Conservation (phyloP, 768 basidiomycete genomes). For the Boletus reticulatus region DNA sequence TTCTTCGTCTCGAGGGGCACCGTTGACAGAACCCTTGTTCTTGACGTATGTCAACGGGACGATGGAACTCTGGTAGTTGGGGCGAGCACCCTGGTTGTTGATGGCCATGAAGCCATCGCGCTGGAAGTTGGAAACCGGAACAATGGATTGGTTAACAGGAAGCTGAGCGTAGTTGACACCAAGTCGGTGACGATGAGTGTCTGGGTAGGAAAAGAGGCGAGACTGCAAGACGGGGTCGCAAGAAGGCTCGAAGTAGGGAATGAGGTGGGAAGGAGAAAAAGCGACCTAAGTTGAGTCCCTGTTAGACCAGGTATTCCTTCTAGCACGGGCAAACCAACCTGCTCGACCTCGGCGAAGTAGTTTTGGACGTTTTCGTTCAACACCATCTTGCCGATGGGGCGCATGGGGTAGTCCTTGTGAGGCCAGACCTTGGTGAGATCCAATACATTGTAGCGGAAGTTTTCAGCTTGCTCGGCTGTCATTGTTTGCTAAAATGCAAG, state of each 20-base stretch:
- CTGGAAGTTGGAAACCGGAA: slow-evolving; percentile 86
- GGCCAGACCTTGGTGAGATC: slow-evolving; percentile 94
- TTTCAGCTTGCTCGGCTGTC: slow-evolving; percentile 89
- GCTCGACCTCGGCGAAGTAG: slow-evolving; percentile 96
- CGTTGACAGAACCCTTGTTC: slow-evolving; percentile 46
- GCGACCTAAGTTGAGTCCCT: slow-evolving; percentile 46
- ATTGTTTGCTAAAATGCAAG: slow-evolving; percentile 70
- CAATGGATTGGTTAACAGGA: slow-evolving; percentile 80
- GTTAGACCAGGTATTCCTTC: slow-evolving; percentile 5
- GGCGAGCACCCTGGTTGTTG: slow-evolving; percentile 78
- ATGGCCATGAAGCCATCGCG: slow-evolving; percentile 72
- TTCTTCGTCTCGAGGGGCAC: slow-evolving; percentile 37
- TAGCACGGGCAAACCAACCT: slow-evolving; percentile 50
- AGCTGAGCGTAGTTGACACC: slow-evolving; percentile 82
- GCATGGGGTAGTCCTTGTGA: slow-evolving; percentile 83
- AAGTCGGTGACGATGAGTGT: slow-evolving; percentile 84
- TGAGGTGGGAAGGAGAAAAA: slow-evolving; percentile 83
- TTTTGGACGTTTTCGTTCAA: slow-evolving; percentile 77
- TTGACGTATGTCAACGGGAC: slow-evolving; percentile 64
- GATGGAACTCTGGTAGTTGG: slow-evolving; percentile 85
- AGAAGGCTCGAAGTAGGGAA: slow-evolving; percentile 88
- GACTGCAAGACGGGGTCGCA: slow-evolving; percentile 93
- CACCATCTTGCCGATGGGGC: slow-evolving; percentile 82
- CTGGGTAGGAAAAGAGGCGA: slow-evolving; percentile 92
- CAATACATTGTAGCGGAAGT: slow-evolving; percentile 85